A percentile compares a stretch with the other conserved stretches of the same genome.
Conservation (phyloP, 352 stramenopile genomes). For the Globisporangium perplexum region DNA sequence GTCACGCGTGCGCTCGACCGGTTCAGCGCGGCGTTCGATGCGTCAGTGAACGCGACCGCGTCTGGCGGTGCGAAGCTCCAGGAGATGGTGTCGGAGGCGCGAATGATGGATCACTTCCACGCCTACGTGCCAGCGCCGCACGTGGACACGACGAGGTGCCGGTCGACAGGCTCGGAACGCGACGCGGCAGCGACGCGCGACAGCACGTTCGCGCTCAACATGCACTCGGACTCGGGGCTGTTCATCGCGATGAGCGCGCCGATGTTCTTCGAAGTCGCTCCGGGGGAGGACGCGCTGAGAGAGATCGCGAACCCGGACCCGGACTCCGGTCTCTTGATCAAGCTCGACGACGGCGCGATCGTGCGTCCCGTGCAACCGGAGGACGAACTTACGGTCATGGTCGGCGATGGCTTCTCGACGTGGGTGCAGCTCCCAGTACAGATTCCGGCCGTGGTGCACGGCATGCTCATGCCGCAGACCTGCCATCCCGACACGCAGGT, state of each 20-base stretch:
- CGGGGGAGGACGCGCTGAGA: background rate
- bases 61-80: slow-evolving; percentile 1
- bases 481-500: slow-evolving; percentile 8
- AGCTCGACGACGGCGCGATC: slow-evolving; percentile 3
- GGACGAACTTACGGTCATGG: slow-evolving; percentile 16
- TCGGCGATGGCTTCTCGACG: slow-evolving; percentile 16
- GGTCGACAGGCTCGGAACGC: too few species aligned
- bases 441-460: slow-evolving; percentile 18
- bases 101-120: slow-evolving; percentile 20
- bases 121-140: slow-evolving; percentile 10
- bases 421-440: slow-evolving; percentile 10
- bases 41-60: background rate
- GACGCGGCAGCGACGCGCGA: background rate
- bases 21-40: slow-evolving; percentile 12
- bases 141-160: background rate
- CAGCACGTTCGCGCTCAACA: slow-evolving; percentile 8
- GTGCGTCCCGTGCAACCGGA: slow-evolving; percentile 10
- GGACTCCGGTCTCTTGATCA: slow-evolving; percentile 12
- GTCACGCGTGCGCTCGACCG: slow-evolving; percentile 7
- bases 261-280: slow-evolving; percentile 11
- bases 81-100: slow-evolving; percentile 6
- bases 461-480: slow-evolving; percentile 20
- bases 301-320: slow-evolving; percentile 14
- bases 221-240: slow-evolving; percentile 19
- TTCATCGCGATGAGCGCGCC: slow-evolving; percentile 19